Base-by-base conservation (phyloP, 768 basidiomycete genomes). In the Rhodotorula paludigena region DNA sequence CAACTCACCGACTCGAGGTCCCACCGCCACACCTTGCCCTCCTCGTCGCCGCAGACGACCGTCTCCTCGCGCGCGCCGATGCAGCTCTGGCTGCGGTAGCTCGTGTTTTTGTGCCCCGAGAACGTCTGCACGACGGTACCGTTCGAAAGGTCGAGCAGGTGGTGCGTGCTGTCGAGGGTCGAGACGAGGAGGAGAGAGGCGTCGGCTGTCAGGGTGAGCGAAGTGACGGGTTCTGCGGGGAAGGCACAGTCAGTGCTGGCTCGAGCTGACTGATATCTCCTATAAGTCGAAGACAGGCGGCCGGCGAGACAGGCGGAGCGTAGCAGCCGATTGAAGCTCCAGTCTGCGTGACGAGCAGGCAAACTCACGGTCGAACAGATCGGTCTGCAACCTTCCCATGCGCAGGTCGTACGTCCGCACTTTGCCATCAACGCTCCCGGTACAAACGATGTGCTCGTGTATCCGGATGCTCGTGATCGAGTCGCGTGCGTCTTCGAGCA, bases 371-470 rank as follows among this genome's bases (percentile, higher is more conserved):
- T 94, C 94, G 72, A 98, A 84, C 76, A 86, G 92, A 78, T 99
- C 96, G 51, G 89, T 84, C 14, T 88, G 85, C 36, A 97, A 80
- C 77, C 94, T 86, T 32, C 96, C 96, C 81, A 88, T 91, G 59
- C 96, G 87, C 39, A 99, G 82, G 78, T 99, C 96, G 78, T 98
- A 97, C 15, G 90, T 90, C 28, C 96, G 85, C 51, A 94, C 86
- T 76, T 88, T 83, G 5, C 96, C 94, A 69, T 99, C 96, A 10
- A 96, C 87, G 6, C 90, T 91, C 15, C 91, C 92, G 5, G 90
- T 82, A 47, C 87, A 80, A 73, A 98, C 84, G 59, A 83, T 84
- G 38, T 61, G 63, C 32, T 85, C 84, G 32, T 83, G 76, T 48
- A 92, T 82, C 71, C 87, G 82, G 35, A 97, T 79, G 25, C 87